phyloP scores from a whole-genome alignment of 805 yeast genomes.

The Babjeviella inositovora region DNA sequence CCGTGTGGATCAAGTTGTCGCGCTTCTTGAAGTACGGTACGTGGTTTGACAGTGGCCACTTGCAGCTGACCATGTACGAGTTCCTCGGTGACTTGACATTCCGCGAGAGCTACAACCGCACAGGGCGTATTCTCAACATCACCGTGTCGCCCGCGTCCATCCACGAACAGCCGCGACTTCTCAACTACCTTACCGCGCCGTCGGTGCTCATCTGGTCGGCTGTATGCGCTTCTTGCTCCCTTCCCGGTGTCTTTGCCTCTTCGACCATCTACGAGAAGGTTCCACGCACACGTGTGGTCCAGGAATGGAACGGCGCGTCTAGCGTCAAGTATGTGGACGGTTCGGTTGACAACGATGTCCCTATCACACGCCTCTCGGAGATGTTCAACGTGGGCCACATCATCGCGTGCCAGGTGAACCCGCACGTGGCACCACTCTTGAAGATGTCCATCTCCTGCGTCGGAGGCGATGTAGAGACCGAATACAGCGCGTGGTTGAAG shows the following conservation, averaged over 20 bases:
- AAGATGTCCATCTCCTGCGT: conserved; percentile 50
- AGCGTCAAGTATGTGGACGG: conserved; percentile 86
- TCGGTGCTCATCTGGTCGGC: conserved; percentile 78
- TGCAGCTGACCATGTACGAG: conserved; percentile 57
- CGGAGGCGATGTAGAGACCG: conserved; percentile 55
- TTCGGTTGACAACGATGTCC: conserved; percentile 87
- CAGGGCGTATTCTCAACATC: conserved; percentile 84
- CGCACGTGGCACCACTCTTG: conserved; percentile 85
- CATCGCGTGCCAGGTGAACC: conserved; percentile 94
- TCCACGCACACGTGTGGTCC: conserved; percentile 50
- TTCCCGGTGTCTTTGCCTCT: conserved; percentile 85
- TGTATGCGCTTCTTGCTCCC: conserved; percentile 85
- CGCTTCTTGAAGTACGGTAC: conserved; percentile 75
- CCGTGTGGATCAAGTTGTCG: conserved; percentile 12
- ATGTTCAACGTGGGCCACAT: conserved; percentile 97
- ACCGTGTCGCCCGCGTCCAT: conserved; percentile 87
- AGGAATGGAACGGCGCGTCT: conserved; percentile 69
- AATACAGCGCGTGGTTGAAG: conserved; percentile 36
- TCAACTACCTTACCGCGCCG: conserved; percentile 71
- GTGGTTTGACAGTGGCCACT: conserved; percentile 64
- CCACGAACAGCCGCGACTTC: conserved; percentile 78
- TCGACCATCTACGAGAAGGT: conserved; percentile 76
- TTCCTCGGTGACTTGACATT: conserved; percentile 85
- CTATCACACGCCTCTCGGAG: conserved; percentile 78
- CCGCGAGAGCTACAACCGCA: conserved; percentile 85